These are phyloP conservation scores for Rhexocercosporidium sp. DNA, from an alignment of 2,329 filamentous ascomycete genomes.

Conservation along the genomic window DNA sequence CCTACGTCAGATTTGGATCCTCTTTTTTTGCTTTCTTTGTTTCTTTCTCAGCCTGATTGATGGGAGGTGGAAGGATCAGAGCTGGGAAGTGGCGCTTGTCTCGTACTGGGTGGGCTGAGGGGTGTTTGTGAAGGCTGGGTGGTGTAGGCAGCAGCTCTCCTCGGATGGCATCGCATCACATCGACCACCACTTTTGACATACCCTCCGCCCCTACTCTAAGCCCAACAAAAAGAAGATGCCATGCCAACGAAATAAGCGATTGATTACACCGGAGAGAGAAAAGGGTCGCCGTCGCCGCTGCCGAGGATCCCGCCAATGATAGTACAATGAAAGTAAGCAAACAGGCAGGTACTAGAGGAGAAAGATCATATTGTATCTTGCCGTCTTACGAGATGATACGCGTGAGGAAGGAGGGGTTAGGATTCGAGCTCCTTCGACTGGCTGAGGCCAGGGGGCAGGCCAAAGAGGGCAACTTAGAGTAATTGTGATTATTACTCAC, in stretches of 20 bases:
- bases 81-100: conserved; percentile 14
- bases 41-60: conserved; percentile 8
- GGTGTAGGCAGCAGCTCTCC: background rate
- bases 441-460: background rate
- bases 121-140: background rate
- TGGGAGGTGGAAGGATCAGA: background rate
- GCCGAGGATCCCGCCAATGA: background rate
- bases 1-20: background rate
- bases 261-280: background rate
- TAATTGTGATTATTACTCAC: background rate
- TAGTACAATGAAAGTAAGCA: background rate
- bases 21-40: background rate
- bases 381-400: background rate
- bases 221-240: too few relatives aligned
- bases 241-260: background rate
- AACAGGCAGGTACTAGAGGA: background rate
- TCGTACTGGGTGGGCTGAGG: background rate
- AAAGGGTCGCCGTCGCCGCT: background rate
- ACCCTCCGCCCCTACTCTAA: too few relatives aligned
- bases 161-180: background rate
- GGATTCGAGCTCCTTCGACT: background rate
- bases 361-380: background rate
- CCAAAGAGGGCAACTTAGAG: too few relatives aligned
- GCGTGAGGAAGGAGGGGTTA: too few relatives aligned
- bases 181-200: conserved; percentile 5